These are phyloP conservation scores for Calocybe indica DNA, from an alignment of 768 basidiomycete genomes.

Conservation along the genomic window DNA sequence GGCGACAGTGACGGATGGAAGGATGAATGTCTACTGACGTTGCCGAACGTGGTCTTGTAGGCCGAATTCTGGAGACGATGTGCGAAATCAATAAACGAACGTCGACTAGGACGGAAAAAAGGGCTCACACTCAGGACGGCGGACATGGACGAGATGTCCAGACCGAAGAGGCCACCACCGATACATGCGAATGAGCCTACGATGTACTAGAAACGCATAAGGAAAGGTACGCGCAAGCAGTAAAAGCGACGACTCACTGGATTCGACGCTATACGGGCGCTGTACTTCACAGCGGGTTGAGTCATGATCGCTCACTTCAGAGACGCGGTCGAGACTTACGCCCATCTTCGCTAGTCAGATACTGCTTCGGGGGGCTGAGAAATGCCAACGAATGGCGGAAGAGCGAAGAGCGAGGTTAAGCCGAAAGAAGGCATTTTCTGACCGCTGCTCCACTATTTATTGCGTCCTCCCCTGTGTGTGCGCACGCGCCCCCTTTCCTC, in stretches of 20 bases:
- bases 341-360: slow-evolving; percentile 10
- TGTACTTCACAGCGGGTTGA: slow-evolving; percentile 33
- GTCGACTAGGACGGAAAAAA: neutral
- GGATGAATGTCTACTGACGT: slow-evolving; percentile 17
- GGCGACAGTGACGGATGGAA: too few species aligned
- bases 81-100: neutral
- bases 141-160: slow-evolving; percentile 83
- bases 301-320: neutral
- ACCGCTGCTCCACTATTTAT: too few species aligned
- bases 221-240: neutral
- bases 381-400: neutral
- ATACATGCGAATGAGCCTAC: slow-evolving; percentile 81
- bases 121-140: slow-evolving; percentile 53
- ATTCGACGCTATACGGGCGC: slow-evolving; percentile 48
- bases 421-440: neutral
- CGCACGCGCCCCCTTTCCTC: too few species aligned
- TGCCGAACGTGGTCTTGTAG: slow-evolving; percentile 29
- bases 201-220: slow-evolving; percentile 42
- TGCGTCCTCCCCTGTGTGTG: too few species aligned
- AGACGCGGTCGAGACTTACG: slow-evolving; percentile 4
- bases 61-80: slow-evolving; percentile 24
- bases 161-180: slow-evolving; percentile 71
- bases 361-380: neutral
- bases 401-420: neutral
- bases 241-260: slow-evolving; percentile 29